Evolutionary conservation across 2,329 filamentous ascomycete species (phyloP).

Genomic region (Teratosphaeria epicoccoides): DNA sequence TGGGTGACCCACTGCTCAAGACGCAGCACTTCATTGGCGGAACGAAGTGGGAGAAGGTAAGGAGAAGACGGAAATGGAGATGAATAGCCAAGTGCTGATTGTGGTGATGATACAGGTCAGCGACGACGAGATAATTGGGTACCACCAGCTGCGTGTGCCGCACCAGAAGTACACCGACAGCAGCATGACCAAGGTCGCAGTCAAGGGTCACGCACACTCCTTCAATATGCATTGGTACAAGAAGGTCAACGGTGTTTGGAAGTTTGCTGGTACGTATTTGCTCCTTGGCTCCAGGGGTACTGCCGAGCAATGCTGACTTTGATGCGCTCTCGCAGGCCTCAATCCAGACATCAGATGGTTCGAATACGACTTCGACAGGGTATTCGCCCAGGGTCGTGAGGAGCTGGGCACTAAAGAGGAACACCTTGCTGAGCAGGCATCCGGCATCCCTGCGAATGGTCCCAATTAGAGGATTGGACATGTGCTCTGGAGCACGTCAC

Average conservation of each 20-base stretch:
- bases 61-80: constrained; percentile 23
- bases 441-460: constrained; percentile 19
- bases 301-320: too few species aligned
- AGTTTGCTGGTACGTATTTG: constrained; percentile 36
- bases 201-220: constrained; percentile 48
- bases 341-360: constrained; percentile 45
- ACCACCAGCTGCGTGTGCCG: constrained; percentile 49
- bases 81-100: neutral
- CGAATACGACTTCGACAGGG: constrained; percentile 47
- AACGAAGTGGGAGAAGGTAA: constrained; percentile 41
- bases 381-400: constrained; percentile 40
- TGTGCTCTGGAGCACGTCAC: neutral
- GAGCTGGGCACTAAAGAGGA: constrained; percentile 23
- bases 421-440: constrained; percentile 27
- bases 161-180: constrained; percentile 47
- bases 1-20: constrained; percentile 44
- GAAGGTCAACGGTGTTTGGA: constrained; percentile 48
- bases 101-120: neutral
- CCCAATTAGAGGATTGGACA: neutral
- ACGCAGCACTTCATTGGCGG: constrained; percentile 49
- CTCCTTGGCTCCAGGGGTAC: neutral
- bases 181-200: constrained; percentile 34
- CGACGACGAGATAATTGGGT: constrained; percentile 36
- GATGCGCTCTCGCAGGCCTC: too few species aligned
- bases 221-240: constrained; percentile 46